These are phyloP conservation scores for Candida yuanshanica DNA, from an alignment of 805 yeast genomes.

Conservation along the genomic window DNA sequence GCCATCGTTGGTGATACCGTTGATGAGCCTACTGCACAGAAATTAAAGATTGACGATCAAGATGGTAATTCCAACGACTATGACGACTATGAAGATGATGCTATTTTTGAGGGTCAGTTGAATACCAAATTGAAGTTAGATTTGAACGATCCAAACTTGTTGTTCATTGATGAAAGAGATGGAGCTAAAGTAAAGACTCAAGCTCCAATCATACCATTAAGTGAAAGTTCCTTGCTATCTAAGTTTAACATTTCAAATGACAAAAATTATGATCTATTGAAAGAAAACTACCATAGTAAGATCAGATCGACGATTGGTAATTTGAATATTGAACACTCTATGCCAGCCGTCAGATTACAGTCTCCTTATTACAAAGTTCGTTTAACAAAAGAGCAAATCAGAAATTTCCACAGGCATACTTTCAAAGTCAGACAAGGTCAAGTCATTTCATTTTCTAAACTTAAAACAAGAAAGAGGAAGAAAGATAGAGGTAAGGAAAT, in stretches of 20 bases:
- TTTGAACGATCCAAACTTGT: slow-evolving; percentile 79
- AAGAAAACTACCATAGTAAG: slow-evolving; percentile 83
- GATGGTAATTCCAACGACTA: slow-evolving; percentile 12
- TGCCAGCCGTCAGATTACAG: slow-evolving; percentile 82
- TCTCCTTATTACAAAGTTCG: slow-evolving; percentile 86
- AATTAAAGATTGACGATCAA: slow-evolving; percentile 3
- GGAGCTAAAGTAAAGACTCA: slow-evolving; percentile 10
- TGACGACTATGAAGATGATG: slow-evolving; percentile 56
- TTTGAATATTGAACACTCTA: slow-evolving; percentile 83
- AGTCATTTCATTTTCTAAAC: slow-evolving; percentile 64
- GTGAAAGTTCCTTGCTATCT: slow-evolving; percentile 46
- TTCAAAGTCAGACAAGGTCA: slow-evolving; percentile 77
- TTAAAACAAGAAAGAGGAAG: slow-evolving; percentile 77
- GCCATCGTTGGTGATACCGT: slow-evolving; percentile 43
- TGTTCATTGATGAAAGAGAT: slow-evolving; percentile 49
- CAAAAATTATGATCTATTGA: slow-evolving; percentile 72
- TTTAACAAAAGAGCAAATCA: slow-evolving; percentile 56
- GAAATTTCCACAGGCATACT: slow-evolving; percentile 76
- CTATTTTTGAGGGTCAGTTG: slow-evolving; percentile 66
- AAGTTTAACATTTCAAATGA: slow-evolving; percentile 88
- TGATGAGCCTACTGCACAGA: slow-evolving; percentile 2
- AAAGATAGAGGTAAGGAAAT: slow-evolving; percentile 82
- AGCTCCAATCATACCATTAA: slow-evolving; percentile 38
- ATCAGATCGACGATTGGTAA: slow-evolving; percentile 91
- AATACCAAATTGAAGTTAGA: slow-evolving; percentile 49